Conservation (phyloP, 2,329 filamentous ascomycete species). For the Hypoxylon sp. region DNA sequence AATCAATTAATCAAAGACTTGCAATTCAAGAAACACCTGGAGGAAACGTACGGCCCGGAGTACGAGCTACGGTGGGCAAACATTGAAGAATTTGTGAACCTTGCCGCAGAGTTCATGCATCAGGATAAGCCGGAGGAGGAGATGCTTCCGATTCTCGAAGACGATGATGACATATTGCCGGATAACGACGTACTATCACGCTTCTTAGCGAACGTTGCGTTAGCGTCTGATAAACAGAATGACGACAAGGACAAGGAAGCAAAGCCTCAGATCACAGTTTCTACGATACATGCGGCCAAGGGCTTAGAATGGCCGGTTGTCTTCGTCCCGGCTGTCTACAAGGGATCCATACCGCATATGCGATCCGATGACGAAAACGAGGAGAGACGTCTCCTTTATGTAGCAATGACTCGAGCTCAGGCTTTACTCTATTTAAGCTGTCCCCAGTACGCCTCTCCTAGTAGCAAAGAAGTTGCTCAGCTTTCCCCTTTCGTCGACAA, state of each 20-base stretch:
- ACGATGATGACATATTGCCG: conserved; percentile 71
- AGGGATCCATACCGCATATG: conserved; percentile 90
- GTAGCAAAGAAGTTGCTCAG: conserved; percentile 63
- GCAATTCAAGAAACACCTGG: conserved; percentile 79
- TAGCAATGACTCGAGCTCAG: conserved; percentile 96
- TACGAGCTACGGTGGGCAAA: conserved; percentile 87
- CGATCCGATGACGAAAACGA: conserved; percentile 88
- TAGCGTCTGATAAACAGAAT: conserved; percentile 83
- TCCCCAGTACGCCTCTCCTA: conserved; percentile 74
- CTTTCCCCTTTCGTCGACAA: conserved; percentile 78
- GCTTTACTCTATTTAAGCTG: conserved; percentile 87
- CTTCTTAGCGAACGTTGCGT: conserved; percentile 89
- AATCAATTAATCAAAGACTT: conserved; percentile 72
- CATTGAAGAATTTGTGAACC: conserved; percentile 85
- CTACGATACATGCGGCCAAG: conserved; percentile 96
- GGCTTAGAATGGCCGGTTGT: conserved; percentile 97
- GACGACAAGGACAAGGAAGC: conserved; percentile 68
- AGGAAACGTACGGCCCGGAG: conserved; percentile 73
- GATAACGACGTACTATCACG: conserved; percentile 75
- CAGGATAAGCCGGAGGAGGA: conserved; percentile 63
- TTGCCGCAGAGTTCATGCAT: conserved; percentile 78
- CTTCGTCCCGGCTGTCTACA: conserved; percentile 90
- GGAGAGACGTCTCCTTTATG: conserved; percentile 89
- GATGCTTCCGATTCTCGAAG: conserved; percentile 75
- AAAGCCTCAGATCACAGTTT: conserved; percentile 82